Evolutionary conservation across 768 basidiomycete genomes (phyloP).

Genomic region (Lactarius akahatsu): DNA sequence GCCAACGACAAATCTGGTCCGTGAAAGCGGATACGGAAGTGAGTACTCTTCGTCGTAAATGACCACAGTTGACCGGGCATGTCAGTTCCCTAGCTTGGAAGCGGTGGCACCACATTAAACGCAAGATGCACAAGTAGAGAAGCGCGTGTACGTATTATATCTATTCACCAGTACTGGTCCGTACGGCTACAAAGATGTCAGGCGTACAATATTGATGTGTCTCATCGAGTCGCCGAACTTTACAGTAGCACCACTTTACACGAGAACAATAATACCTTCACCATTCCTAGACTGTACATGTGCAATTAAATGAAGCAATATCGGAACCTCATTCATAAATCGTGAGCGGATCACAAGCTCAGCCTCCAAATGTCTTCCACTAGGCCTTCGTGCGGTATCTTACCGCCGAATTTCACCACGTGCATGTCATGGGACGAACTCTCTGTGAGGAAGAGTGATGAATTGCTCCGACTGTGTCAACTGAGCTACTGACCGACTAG

Average conservation of each 20-base stretch:
- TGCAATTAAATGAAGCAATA: background rate
- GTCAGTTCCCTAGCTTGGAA: conserved; percentile 11
- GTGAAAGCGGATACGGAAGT: conserved; percentile 44
- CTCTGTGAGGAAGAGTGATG: conserved; percentile 29
- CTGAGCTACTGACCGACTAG: conserved; percentile 57
- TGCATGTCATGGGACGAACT: conserved; percentile 25
- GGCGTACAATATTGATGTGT: conserved; percentile 9
- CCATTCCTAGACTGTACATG: conserved; percentile 5
- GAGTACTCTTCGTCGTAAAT: background rate
- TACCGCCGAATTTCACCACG: conserved; percentile 15
- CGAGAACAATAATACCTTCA: conserved; percentile 1
- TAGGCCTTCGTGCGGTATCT: background rate
- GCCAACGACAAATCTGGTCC: conserved; percentile 70
- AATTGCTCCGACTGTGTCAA: background rate
- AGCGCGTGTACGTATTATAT: conserved; percentile 7
- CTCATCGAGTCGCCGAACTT: background rate
- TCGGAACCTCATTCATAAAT: background rate
- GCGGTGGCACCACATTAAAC: background rate
- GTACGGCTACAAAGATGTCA: background rate
- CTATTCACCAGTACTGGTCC: background rate
- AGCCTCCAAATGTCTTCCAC: conserved; percentile 26
- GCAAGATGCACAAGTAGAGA: background rate
- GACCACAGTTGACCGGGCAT: conserved; percentile 5
- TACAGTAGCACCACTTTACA: conserved; percentile 9
- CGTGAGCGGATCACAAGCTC: conserved; percentile 1